These are phyloP conservation scores for Eremothecium sinecaudum DNA, from an alignment of 1,139 yeast genomes.

Conservation along the genomic window DNA sequence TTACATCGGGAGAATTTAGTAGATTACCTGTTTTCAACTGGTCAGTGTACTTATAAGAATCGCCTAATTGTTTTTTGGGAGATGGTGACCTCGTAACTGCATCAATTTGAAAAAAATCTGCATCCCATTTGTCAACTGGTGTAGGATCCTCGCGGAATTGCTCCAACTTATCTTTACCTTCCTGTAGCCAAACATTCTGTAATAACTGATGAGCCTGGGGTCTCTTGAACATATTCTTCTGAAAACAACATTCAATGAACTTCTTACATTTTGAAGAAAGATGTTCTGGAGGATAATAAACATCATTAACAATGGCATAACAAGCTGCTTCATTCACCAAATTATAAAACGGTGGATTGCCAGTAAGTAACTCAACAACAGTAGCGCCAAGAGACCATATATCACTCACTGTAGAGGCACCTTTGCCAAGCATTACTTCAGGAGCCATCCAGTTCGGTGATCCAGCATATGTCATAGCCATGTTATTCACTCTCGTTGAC, in stretches of 20 bases:
- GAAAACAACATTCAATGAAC: conserved; percentile 68
- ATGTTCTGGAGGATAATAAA: conserved; percentile 66
- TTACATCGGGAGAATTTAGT: neutral
- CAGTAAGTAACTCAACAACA: conserved; percentile 74
- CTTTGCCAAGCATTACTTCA: conserved; percentile 82
- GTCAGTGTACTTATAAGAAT: conserved; percentile 2
- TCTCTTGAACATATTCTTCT: conserved; percentile 32
- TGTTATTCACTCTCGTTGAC: conserved; percentile 75
- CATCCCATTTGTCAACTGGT: conserved; percentile 24
- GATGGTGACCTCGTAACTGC: conserved; percentile 1
- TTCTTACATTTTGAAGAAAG: conserved; percentile 48
- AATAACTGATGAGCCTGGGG: conserved; percentile 25
- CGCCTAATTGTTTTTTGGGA: conserved; percentile 2
- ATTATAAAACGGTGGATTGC: conserved; percentile 80
- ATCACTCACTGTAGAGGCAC: conserved; percentile 81
- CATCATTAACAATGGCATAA: conserved; percentile 86
- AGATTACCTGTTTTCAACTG: conserved; percentile 3
- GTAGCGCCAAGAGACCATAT: conserved; percentile 96
- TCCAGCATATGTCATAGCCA: conserved; percentile 82
- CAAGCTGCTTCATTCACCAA: conserved; percentile 78
- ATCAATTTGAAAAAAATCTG: conserved; percentile 16
- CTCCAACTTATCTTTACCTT: conserved; percentile 12
- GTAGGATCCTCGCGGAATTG: conserved; percentile 17
- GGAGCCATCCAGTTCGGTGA: conserved; percentile 99
- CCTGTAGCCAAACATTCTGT: conserved; percentile 22